Percentiles rank a stretch among this genome's conserved stretches.
phyloP scores from a whole-genome alignment of 2,329 filamentous ascomycete species.

The Pestalotiopsis sp. region DNA sequence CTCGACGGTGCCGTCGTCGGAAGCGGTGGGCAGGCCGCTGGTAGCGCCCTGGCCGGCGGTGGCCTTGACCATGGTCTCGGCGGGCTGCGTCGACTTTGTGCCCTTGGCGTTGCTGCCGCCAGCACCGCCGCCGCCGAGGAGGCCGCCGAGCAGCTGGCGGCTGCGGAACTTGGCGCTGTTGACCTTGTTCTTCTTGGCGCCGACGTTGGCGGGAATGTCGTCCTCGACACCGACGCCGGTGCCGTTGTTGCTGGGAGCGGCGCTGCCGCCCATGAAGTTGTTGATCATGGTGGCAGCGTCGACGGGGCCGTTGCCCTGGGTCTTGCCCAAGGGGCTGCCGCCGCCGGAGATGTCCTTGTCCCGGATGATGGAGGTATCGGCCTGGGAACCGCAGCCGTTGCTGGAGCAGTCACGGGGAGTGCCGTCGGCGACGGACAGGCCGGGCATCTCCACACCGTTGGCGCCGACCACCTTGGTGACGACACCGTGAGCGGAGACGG shows the following conservation, averaged over 20 bases:
- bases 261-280: conserved; percentile 56
- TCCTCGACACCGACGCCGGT: conserved; percentile 44
- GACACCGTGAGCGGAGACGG: conserved; percentile 28
- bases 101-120: conserved; percentile 36
- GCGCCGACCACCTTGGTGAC: conserved; percentile 32
- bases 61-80: conserved; percentile 54
- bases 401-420: conserved; percentile 67
- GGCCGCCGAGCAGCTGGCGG: conserved; percentile 23
- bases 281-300: conserved; percentile 57
- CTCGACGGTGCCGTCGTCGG: conserved; percentile 59
- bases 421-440: conserved; percentile 55
- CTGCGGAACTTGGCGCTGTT: conserved; percentile 25
- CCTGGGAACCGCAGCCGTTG: conserved; percentile 64
- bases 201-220: conserved; percentile 31
- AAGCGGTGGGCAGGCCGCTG: conserved; percentile 59
- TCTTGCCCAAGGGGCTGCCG: conserved; percentile 63
- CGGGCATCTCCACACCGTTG: conserved; percentile 33
- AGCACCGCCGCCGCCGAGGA: conserved; percentile 31
- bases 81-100: conserved; percentile 39
- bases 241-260: conserved; percentile 38
- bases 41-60: conserved; percentile 54
- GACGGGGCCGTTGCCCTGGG: conserved; percentile 58
- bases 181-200: conserved; percentile 11
- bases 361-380: conserved; percentile 70
- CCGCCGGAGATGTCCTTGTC: conserved; percentile 55